phyloP scores from a whole-genome alignment of 2,329 filamentous ascomycete species.

The Mariannaea elegans region DNA sequence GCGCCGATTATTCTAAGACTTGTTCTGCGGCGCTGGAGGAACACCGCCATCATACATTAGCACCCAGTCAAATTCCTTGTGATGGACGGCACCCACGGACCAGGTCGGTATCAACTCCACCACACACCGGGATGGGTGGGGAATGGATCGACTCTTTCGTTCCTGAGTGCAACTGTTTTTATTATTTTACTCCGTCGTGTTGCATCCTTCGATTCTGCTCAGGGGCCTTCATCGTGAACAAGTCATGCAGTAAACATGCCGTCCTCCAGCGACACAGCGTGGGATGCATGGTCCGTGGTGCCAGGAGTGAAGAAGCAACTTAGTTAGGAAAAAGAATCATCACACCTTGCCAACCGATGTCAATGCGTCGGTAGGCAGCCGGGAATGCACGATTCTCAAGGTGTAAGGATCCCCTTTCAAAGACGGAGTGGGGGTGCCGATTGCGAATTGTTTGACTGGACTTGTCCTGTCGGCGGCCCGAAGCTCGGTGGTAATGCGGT shows the following conservation, averaged over 20 bases:
- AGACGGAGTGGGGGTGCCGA: slow-evolving; percentile 17
- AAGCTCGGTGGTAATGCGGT: slow-evolving; percentile 4
- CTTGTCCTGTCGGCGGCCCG: background rate
- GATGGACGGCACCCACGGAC: slow-evolving; percentile 13
- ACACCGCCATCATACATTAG: slow-evolving; percentile 27
- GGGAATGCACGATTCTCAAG: slow-evolving; percentile 17
- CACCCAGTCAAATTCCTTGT: slow-evolving; percentile 18
- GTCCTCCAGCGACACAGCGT: slow-evolving; percentile 1
- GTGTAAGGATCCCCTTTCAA: slow-evolving; percentile 29
- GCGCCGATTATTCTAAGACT: slow-evolving; percentile 13
- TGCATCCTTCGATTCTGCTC: slow-evolving; percentile 1
- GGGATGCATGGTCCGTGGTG: slow-evolving; percentile 13
- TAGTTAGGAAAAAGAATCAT: slow-evolving; percentile 14
- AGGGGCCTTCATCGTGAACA: slow-evolving; percentile 8
- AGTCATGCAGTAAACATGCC: slow-evolving; percentile 4
- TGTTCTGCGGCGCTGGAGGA: slow-evolving; percentile 18
- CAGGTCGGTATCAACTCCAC: slow-evolving; percentile 21
- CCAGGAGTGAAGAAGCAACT: slow-evolving; percentile 4
- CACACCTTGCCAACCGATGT: slow-evolving; percentile 18
- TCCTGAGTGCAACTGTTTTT: slow-evolving; percentile 11
- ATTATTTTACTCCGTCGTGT: background rate
- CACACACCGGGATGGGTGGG: slow-evolving; percentile 20
- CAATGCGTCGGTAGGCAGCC: slow-evolving; percentile 24
- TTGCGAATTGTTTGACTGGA: background rate
- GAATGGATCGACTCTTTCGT: slow-evolving; percentile 19